Evolutionary conservation across 2,329 filamentous ascomycete species (phyloP).

Genomic region (Aspergillus flavus): DNA sequence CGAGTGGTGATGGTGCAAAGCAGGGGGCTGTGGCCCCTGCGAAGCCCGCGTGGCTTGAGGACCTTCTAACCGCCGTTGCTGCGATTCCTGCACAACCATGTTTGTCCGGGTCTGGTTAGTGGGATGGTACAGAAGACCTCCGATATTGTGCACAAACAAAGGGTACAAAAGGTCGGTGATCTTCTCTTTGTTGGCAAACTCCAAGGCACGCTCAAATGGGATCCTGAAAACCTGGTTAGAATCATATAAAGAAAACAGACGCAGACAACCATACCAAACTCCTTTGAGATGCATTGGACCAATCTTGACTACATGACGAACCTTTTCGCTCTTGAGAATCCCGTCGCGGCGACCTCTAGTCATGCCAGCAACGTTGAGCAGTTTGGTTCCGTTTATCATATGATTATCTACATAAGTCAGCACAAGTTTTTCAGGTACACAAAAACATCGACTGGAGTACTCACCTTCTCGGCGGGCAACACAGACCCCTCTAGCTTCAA

Average conservation of each 20-base stretch:
- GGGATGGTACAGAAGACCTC: conserved; percentile 88
- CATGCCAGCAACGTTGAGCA: conserved; percentile 97
- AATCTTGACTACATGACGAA: conserved; percentile 96
- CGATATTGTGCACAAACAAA: conserved; percentile 96
- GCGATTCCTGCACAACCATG: conserved; percentile 81
- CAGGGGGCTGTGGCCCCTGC: conserved; percentile 67
- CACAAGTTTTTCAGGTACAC: neutral
- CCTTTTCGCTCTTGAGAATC: conserved; percentile 96
- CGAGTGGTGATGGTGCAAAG: conserved; percentile 55
- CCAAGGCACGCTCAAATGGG: conserved; percentile 93
- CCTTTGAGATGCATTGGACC: conserved; percentile 99
- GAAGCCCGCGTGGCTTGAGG: conserved; percentile 54
- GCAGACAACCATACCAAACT: conserved; percentile 72
- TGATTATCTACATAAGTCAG: conserved; percentile 73
- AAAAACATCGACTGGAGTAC: conserved; percentile 18
- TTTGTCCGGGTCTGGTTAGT: conserved; percentile 76
- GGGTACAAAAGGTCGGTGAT: conserved; percentile 95
- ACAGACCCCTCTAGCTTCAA: conserved; percentile 93
- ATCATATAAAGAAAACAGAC: conserved; percentile 8
- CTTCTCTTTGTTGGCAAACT: conserved; percentile 99
- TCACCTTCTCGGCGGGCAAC: conserved; percentile 89
- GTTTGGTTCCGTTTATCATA: conserved; percentile 98
- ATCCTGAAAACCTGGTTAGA: conserved; percentile 65
- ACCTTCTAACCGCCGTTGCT: conserved; percentile 72
- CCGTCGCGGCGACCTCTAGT: conserved; percentile 92